phyloP scores from a whole-genome alignment of 1,284 basidiomycete species.

The Ustilago bromivora region DNA sequence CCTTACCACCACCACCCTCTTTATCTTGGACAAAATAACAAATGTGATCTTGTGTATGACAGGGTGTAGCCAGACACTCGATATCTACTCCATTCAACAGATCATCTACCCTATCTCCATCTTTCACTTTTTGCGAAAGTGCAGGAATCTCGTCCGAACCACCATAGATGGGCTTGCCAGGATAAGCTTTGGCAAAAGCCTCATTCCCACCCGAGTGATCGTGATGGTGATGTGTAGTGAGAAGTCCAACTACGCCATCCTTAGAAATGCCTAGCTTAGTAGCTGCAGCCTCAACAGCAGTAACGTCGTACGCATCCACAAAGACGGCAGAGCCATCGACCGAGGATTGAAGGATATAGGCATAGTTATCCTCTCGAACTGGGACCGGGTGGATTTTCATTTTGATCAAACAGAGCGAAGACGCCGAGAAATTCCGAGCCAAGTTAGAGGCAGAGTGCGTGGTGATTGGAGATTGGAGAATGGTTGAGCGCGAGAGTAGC shows the following conservation, averaged over 20 bases:
- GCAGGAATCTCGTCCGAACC: conserved; percentile 81
- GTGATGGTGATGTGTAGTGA: conserved; percentile 68
- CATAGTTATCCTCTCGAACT: conserved; percentile 69
- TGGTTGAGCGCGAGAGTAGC: background rate
- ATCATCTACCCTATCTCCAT: conserved; percentile 53
- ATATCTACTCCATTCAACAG: conserved; percentile 48
- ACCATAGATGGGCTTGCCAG: conserved; percentile 82
- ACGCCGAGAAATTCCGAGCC: conserved; percentile 2
- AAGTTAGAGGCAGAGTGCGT: background rate
- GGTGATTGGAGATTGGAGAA: too few species aligned
- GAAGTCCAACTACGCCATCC: conserved; percentile 70
- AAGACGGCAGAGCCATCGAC: conserved; percentile 59
- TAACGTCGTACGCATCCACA: conserved; percentile 82
- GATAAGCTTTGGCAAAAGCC: conserved; percentile 74
- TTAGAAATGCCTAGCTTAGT: conserved; percentile 73
- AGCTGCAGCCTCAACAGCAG: conserved; percentile 79
- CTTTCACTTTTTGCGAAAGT: conserved; percentile 77
- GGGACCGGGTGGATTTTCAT: conserved; percentile 69
- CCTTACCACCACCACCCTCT: conserved; percentile 71
- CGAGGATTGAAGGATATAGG: conserved; percentile 64
- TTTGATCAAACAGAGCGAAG: conserved; percentile 4
- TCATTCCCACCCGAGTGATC: conserved; percentile 91
- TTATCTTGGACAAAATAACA: conserved; percentile 82
- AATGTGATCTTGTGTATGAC: conserved; percentile 96
- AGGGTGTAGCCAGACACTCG: conserved; percentile 81